A percentile compares a stretch with the other conserved stretches of the same genome.
Evolutionary conservation across 1,139 yeast genomes (phyloP).

Genomic region (Debaryomycetaceae sp.): DNA sequence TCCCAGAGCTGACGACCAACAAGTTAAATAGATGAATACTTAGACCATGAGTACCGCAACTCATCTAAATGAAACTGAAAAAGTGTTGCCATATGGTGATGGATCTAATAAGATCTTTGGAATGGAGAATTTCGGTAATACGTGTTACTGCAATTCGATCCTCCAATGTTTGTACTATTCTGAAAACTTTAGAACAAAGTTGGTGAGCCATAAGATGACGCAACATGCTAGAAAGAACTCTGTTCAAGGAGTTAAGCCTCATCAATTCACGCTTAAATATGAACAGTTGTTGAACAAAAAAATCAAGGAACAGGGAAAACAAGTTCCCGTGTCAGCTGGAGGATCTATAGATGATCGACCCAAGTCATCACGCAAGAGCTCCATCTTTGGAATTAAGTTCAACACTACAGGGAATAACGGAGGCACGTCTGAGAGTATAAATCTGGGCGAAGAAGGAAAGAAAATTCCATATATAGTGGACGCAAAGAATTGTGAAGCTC

Average conservation of each 20-base stretch:
- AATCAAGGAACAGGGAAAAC: constrained; percentile 33
- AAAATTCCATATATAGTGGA: constrained; percentile 22
- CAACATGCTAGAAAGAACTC: constrained; percentile 36
- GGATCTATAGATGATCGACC: constrained; percentile 21
- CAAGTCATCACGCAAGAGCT: constrained; percentile 32
- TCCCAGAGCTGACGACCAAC: too few relatives aligned
- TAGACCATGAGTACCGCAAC: too few relatives aligned
- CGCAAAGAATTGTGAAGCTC: constrained; percentile 32
- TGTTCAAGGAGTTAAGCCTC: constrained; percentile 43
- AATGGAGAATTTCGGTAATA: constrained; percentile 92
- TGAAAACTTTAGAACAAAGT: constrained; percentile 58
- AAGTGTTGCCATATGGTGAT: constrained; percentile 49
- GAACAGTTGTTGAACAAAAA: constrained; percentile 39
- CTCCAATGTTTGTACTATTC: constrained; percentile 83
- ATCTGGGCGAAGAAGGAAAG: constrained; percentile 13
- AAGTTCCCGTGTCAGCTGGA: constrained; percentile 1
- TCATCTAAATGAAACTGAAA: neutral
- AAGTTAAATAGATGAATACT: too few relatives aligned
- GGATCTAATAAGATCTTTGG: constrained; percentile 80
- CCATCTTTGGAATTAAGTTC: constrained; percentile 42
- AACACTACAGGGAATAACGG: constrained; percentile 15
- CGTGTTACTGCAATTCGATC: constrained; percentile 92
- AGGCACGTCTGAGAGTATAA: constrained; percentile 7
- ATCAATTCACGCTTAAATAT: constrained; percentile 44
- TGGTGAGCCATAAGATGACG: constrained; percentile 34